Evolutionary conservation across 2,329 filamentous ascomycete genomes (phyloP).

Genomic region (Nothophaeocryptopus gaeumannii): DNA sequence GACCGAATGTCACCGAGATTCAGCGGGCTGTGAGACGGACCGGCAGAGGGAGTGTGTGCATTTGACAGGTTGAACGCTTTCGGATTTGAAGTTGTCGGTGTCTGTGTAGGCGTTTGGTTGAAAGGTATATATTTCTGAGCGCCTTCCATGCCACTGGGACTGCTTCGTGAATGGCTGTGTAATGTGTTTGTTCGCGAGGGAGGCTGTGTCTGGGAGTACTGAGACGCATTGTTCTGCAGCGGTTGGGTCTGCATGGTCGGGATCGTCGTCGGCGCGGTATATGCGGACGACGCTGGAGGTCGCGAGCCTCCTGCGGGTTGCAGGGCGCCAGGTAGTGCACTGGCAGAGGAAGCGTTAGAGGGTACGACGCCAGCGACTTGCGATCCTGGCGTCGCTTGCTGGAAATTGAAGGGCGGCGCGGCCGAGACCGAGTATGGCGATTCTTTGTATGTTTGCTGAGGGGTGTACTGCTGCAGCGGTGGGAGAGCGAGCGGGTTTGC

Average conservation of each 20-base stretch:
- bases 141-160: conserved; percentile 57
- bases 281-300: conserved; percentile 52
- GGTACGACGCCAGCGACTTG: conserved; percentile 23
- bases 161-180: conserved; percentile 76
- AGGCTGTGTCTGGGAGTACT: conserved; percentile 50
- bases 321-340: conserved; percentile 57
- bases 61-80: conserved; percentile 60
- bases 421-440: conserved; percentile 48
- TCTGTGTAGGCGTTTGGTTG: conserved; percentile 60
- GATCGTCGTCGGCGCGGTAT: conserved; percentile 57
- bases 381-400: conserved; percentile 46
- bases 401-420: conserved; percentile 58
- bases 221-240: conserved; percentile 53
- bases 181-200: conserved; percentile 66
- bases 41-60: conserved; percentile 54
- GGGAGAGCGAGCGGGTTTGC: conserved; percentile 44
- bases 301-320: conserved; percentile 54
- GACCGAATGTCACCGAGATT: conserved; percentile 90
- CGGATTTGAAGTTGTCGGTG: conserved; percentile 37
- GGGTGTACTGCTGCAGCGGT: conserved; percentile 35
- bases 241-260: conserved; percentile 54
- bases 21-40: conserved; percentile 79
- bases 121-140: conserved; percentile 61
- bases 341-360: conserved; percentile 33
- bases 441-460: conserved; percentile 49